These are phyloP conservation scores for Zalerion maritima DNA, from an alignment of 495 filamentous ascomycete genomes.

Conservation along the genomic window DNA sequence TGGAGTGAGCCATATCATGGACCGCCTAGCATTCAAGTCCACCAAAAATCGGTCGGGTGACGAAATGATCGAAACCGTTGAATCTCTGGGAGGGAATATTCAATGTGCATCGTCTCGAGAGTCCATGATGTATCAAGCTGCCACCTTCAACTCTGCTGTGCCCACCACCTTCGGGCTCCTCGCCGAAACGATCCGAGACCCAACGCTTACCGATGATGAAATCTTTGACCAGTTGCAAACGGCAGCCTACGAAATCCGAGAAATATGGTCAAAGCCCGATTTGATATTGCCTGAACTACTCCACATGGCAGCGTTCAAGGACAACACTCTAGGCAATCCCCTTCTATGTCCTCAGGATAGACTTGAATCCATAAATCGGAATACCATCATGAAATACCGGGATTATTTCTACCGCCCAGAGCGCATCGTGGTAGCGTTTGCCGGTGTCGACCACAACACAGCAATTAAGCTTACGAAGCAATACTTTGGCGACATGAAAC, in stretches of 20 bases:
- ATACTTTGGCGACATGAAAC: conserved; percentile 83
- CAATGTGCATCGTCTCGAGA: conserved; percentile 93
- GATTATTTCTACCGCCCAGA: conserved; percentile 77
- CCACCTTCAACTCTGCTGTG: conserved; percentile 91
- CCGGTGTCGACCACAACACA: conserved; percentile 69
- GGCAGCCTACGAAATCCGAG: conserved; percentile 85
- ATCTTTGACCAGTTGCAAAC: conserved; percentile 75
- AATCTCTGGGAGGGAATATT: conserved; percentile 83
- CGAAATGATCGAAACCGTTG: conserved; percentile 73
- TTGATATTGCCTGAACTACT: conserved; percentile 90
- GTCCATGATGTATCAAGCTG: conserved; percentile 96
- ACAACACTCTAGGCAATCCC: conserved; percentile 91
- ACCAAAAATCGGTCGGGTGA: conserved; percentile 59
- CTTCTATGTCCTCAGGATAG: conserved; percentile 81
- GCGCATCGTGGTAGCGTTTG: conserved; percentile 86
- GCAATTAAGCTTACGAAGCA: conserved; percentile 68
- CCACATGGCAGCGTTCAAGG: conserved; percentile 86
- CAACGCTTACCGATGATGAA: conserved; percentile 79
- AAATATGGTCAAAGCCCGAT: conserved; percentile 97
- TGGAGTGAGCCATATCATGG: conserved; percentile 91
- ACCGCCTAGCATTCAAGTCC: conserved; percentile 92
- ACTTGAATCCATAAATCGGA: conserved; percentile 57
- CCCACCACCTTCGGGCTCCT: conserved; percentile 69
- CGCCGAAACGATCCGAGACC: conserved; percentile 87
- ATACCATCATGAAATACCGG: conserved; percentile 63